These are phyloP conservation scores for Dendrocalamus sinicus DNA, from an alignment of 176 grass and related monocot species.

Conservation along the genomic window DNA sequence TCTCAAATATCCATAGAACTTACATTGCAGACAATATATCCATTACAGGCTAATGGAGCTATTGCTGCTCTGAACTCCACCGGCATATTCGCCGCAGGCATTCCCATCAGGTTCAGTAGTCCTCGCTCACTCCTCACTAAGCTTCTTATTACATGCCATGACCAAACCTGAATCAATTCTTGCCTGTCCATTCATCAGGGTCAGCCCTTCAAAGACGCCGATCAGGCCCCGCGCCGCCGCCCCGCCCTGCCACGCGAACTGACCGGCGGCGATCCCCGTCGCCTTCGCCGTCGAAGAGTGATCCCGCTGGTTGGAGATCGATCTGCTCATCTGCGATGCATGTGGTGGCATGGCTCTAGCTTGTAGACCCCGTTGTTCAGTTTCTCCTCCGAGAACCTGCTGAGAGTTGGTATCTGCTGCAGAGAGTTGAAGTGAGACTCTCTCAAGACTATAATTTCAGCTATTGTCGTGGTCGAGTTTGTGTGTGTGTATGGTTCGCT, in stretches of 20 bases:
- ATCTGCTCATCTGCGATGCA: not conserved
- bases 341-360: not conserved
- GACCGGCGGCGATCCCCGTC: not conserved
- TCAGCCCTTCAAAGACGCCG: conserved; percentile 53
- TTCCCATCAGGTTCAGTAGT: conserved; percentile 24
- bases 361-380: not conserved
- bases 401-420: not conserved
- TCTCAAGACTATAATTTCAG: too few relatives aligned
- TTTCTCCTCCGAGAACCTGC: not conserved
- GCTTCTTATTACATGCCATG: not conserved
- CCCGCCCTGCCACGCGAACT: not conserved
- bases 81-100: not conserved
- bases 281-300: not conserved
- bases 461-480: not conserved
- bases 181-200: conserved; percentile 5
- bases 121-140: not conserved
- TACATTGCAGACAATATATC: not conserved
- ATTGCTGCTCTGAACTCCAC: not conserved
- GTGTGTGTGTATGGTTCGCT: not conserved
- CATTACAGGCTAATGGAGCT: conserved; percentile 13
- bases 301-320: not conserved
- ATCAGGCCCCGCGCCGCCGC: not conserved
- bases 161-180: not conserved
- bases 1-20: not conserved
- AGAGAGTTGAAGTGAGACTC: not conserved